Conservation (phyloP, 1,139 yeast species). For the Geotrichum aggregatum region DNA sequence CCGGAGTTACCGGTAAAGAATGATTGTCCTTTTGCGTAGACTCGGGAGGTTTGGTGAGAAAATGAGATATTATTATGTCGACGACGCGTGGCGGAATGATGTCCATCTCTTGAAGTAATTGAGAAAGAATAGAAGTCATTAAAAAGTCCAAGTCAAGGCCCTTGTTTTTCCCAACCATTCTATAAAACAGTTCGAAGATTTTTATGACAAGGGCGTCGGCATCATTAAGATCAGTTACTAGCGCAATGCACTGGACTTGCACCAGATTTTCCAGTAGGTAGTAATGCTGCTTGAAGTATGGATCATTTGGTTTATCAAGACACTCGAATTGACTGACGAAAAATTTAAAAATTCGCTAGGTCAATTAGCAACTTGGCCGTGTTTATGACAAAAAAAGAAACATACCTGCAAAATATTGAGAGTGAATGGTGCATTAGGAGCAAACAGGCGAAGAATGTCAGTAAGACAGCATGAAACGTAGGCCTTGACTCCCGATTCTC, state of each 20-base stretch:
- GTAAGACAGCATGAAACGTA: constrained; percentile 69
- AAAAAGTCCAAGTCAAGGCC: constrained; percentile 46
- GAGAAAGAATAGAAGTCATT: constrained; percentile 66
- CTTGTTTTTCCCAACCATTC: constrained; percentile 35
- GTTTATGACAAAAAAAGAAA: neutral
- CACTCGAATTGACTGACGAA: constrained; percentile 61
- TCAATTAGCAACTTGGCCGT: constrained; percentile 31
- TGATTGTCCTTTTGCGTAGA: constrained; percentile 33
- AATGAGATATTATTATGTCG: constrained; percentile 56
- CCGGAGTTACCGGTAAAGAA: constrained; percentile 46
- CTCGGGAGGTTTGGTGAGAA: constrained; percentile 43
- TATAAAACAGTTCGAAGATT: constrained; percentile 63
- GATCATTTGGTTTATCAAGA: constrained; percentile 55
- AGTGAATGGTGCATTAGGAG: constrained; percentile 89
- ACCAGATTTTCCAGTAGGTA: constrained; percentile 66
- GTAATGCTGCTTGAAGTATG: constrained; percentile 62
- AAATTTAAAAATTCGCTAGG: constrained; percentile 18
- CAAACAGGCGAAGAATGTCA: constrained; percentile 71
- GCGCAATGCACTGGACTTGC: constrained; percentile 73
- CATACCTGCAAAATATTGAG: constrained; percentile 54
- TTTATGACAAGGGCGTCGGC: constrained; percentile 52
- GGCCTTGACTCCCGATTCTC: constrained; percentile 68
- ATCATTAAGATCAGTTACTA: constrained; percentile 71
- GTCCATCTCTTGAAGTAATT: constrained; percentile 71
- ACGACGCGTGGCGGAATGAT: constrained; percentile 61